These are phyloP conservation scores for Reutealis trisperma DNA, from an alignment of 345 rosid genomes.

Conservation along the genomic window DNA sequence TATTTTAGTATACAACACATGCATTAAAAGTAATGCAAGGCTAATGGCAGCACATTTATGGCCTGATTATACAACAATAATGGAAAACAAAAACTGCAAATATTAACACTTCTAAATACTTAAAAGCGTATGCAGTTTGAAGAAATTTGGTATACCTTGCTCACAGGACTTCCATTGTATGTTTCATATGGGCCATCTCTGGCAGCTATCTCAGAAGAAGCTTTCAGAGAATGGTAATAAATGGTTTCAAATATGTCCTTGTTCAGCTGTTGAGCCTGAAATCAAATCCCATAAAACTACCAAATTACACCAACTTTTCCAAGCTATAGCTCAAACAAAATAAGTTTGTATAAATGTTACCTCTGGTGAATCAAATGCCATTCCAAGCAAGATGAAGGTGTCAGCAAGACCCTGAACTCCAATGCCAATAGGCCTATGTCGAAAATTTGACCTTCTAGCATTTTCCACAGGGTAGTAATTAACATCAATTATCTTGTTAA, in stretches of 20 bases:
- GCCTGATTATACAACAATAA: background rate
- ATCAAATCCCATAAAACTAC: constrained; percentile 17
- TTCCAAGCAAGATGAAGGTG: constrained; percentile 82
- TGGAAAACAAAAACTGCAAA: background rate
- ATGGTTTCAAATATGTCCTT: constrained; percentile 93
- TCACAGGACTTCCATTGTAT: constrained; percentile 80
- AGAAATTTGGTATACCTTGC: constrained; percentile 60
- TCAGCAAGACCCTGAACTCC: constrained; percentile 98
- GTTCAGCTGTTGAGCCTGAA: constrained; percentile 83
- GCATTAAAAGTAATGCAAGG: background rate
- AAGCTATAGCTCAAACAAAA: constrained; percentile 1
- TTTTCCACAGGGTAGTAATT: constrained; percentile 92
- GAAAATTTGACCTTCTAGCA: constrained; percentile 73
- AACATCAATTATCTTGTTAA: constrained; percentile 90
- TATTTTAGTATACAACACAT: background rate
- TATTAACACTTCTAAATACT: background rate
- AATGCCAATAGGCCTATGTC: constrained; percentile 92
- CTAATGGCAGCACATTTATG: background rate
- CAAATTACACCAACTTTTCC: constrained; percentile 18
- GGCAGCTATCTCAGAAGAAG: constrained; percentile 70
- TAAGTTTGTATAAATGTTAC: constrained; percentile 35
- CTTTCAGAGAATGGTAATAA: constrained; percentile 76
- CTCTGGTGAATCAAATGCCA: constrained; percentile 90
- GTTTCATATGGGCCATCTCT: constrained; percentile 81
- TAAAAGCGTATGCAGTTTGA: background rate